Conservation (phyloP, 2,329 filamentous ascomycete genomes). For the Claviceps maximensis region DNA sequence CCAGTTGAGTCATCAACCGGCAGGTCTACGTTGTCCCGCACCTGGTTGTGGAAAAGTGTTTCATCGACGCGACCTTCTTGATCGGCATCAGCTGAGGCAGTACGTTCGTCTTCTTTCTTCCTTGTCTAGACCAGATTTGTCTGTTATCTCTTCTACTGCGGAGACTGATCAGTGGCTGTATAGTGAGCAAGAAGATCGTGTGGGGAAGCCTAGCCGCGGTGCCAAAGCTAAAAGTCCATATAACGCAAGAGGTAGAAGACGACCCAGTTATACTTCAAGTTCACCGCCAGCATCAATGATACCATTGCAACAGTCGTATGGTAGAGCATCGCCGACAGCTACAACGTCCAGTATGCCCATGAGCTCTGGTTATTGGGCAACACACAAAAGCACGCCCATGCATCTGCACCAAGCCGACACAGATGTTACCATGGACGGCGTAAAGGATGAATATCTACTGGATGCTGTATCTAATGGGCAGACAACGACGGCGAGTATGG, state of each 20-base stretch:
- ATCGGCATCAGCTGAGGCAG: conserved; percentile 37
- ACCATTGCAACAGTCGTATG: conserved; percentile 5
- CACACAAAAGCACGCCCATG: conserved; percentile 4
- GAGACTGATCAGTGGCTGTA: neutral
- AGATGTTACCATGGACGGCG: conserved; percentile 10
- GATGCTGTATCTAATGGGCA: conserved; percentile 9
- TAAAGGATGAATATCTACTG: conserved; percentile 13
- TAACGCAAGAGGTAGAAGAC: conserved; percentile 5
- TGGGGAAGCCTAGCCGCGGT: neutral
- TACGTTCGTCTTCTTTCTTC: conserved; percentile 12
- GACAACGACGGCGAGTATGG: conserved; percentile 7
- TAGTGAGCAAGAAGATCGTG: conserved; percentile 13
- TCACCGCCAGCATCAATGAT: conserved; percentile 7
- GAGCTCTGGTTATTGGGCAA: conserved; percentile 12
- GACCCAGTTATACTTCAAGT: conserved; percentile 10
- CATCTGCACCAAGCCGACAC: conserved; percentile 8
- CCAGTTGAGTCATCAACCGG: conserved; percentile 44
- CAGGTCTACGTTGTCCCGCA: conserved; percentile 36
- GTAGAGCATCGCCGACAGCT: conserved; percentile 3
- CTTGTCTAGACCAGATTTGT: neutral
- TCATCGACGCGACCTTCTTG: conserved; percentile 44
- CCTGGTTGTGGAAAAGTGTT: conserved; percentile 44
- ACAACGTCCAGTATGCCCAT: conserved; percentile 8
- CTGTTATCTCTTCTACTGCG: neutral
- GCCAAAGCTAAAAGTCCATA: neutral